These are phyloP conservation scores for Ophiocordyceps camponoti-floridani DNA, from an alignment of 2,329 filamentous ascomycete genomes.

Conservation along the genomic window DNA sequence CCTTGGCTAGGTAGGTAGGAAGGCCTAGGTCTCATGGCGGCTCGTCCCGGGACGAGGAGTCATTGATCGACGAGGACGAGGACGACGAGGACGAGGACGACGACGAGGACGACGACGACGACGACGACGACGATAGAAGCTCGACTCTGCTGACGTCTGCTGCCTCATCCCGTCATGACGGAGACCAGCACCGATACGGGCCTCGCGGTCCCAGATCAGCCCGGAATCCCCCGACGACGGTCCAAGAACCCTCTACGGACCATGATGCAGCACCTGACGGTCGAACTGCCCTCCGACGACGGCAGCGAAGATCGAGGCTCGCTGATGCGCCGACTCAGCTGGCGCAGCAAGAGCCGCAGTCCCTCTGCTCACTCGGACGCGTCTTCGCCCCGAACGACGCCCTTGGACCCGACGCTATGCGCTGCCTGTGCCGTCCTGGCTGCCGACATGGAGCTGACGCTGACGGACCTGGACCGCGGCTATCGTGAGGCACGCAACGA, in stretches of 20 bases:
- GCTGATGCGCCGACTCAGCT: constrained; percentile 17
- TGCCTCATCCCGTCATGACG: not conserved
- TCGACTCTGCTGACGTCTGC: not conserved
- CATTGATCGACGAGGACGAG: no score
- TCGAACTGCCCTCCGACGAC: constrained; percentile 12
- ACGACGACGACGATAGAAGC: no score
- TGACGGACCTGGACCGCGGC: constrained; percentile 13
- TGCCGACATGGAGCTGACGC: constrained; percentile 14
- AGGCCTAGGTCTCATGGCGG: not conserved
- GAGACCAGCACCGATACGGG: constrained; percentile 5
- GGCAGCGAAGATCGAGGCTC: constrained; percentile 12
- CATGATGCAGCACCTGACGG: constrained; percentile 20
- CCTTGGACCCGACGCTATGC: constrained; percentile 12
- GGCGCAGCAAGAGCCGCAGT: constrained; percentile 15
- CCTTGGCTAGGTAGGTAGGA: no score
- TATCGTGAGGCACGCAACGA: constrained; percentile 12
- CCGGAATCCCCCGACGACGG: constrained; percentile 12
- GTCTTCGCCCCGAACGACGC: constrained; percentile 1
- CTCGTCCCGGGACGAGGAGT: not conserved
- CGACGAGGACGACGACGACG: no score
- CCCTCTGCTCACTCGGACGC: constrained; percentile 16
- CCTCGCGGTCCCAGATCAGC: constrained; percentile 4
- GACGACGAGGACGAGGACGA: no score
- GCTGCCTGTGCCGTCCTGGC: constrained; percentile 13
- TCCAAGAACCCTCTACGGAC: constrained; percentile 17